Evolutionary conservation across 2,329 filamentous ascomycete species (phyloP).

Genomic region (Nannizzia gypsea): DNA sequence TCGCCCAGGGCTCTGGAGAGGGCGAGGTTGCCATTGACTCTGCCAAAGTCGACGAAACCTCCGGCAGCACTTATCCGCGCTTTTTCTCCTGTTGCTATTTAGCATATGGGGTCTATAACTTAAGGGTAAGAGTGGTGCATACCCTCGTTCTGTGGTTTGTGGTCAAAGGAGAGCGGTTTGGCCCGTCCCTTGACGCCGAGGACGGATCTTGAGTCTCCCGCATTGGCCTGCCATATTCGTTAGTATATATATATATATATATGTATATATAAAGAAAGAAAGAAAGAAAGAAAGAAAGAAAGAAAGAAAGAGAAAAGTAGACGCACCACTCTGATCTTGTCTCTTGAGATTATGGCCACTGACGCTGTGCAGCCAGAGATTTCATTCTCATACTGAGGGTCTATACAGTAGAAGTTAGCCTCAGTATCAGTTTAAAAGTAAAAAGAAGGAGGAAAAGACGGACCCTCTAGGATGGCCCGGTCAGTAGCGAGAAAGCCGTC

Average conservation of each 20-base stretch:
- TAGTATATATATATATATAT: conserved; percentile 15
- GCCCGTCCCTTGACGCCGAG: conserved; percentile 92
- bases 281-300: conserved; percentile 11
- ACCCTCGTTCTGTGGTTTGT: conserved; percentile 99
- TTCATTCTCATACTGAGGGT: conserved; percentile 93
- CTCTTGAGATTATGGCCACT: conserved; percentile 73
- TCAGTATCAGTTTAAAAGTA: too few relatives aligned
- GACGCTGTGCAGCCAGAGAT: conserved; percentile 96
- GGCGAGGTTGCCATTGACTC: conserved; percentile 95
- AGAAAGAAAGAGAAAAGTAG: conserved; percentile 8
- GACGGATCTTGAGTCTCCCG: conserved; percentile 89
- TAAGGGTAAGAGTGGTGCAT: conserved; percentile 6
- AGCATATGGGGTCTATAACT: not conserved
- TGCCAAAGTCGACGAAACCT: conserved; percentile 95
- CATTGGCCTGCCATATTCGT: conserved; percentile 71
- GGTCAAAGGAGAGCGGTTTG: conserved; percentile 96
- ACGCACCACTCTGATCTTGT: conserved; percentile 93
- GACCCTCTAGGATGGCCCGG: conserved; percentile 90
- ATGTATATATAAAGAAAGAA: conserved; percentile 10
- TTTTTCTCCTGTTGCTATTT: conserved; percentile 61
- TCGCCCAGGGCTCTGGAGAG: conserved; percentile 95
- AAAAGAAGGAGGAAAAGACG: conserved; percentile 16
- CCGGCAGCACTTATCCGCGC: conserved; percentile 90
- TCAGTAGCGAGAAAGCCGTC: conserved; percentile 96
- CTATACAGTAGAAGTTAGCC: conserved; percentile 38